These are phyloP conservation scores for Cephaloascus fragrans DNA, from an alignment of 805 yeast species.

Conservation along the genomic window DNA sequence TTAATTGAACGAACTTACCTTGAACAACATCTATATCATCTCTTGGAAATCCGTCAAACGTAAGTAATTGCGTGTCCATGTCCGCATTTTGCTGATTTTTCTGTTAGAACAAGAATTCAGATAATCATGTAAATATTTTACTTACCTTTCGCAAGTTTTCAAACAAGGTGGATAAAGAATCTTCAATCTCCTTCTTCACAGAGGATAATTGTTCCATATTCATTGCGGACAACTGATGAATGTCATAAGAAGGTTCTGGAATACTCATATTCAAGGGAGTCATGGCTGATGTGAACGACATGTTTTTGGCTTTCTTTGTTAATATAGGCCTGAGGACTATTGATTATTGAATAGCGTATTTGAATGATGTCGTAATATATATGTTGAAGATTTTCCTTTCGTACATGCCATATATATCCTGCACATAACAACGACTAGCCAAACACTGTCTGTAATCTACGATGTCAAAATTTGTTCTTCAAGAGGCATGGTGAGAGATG, in stretches of 20 bases:
- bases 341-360: too few relatives aligned
- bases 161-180: background rate
- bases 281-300: background rate
- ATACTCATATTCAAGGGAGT: background rate
- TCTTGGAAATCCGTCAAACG: constrained; percentile 79
- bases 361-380: too few relatives aligned
- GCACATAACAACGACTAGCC: too few relatives aligned
- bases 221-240: background rate
- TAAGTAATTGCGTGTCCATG: constrained; percentile 57
- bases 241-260: background rate
- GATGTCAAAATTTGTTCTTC: too few relatives aligned
- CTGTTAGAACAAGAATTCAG: background rate
- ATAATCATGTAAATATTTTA: background rate
- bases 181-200: background rate
- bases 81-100: constrained; percentile 30
- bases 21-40: constrained; percentile 72
- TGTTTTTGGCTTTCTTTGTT: background rate
- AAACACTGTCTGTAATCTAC: too few relatives aligned
- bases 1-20: constrained; percentile 6
- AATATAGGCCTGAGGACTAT: too few relatives aligned
- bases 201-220: background rate
- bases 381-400: too few relatives aligned
- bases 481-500: too few relatives aligned
- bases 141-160: background rate
- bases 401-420: too few relatives aligned